phyloP scores from a whole-genome alignment of 2,329 filamentous ascomycete species.

The Arthrobotrys megalospora region DNA sequence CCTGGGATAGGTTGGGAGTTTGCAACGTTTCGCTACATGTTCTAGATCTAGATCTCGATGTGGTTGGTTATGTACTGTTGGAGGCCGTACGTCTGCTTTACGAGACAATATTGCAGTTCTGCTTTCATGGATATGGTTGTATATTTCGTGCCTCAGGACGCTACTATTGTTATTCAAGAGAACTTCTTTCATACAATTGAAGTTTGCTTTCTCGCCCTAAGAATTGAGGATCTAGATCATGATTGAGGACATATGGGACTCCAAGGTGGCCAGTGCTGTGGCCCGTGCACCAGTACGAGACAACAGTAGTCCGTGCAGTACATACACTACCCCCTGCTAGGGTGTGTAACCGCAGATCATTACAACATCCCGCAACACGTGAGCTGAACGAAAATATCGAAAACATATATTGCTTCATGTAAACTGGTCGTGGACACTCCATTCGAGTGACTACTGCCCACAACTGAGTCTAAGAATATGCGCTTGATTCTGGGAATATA shows the following conservation, averaged over 20 bases:
- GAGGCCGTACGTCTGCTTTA: constrained; percentile 13
- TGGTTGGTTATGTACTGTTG: constrained; percentile 10
- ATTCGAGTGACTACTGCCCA: neutral
- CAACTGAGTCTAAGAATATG: too few species aligned
- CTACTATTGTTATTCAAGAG: neutral
- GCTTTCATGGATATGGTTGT: neutral
- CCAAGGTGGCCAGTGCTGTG: neutral
- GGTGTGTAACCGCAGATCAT: constrained; percentile 23
- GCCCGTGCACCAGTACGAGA: constrained; percentile 1
- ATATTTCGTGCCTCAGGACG: neutral
- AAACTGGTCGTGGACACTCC: neutral
- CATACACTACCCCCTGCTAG: constrained; percentile 10
- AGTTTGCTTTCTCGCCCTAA: neutral
- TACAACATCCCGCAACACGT: constrained; percentile 27
- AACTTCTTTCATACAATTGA: neutral
- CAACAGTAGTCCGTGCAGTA: neutral
- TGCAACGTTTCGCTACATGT: neutral
- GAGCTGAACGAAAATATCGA: neutral
- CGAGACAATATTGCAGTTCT: constrained; percentile 22
- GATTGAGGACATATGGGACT: too few species aligned
- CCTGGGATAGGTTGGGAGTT: neutral
- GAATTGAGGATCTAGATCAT: neutral
- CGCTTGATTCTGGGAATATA: too few species aligned
- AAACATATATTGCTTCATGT: neutral
- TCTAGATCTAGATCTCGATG: constrained; percentile 11